Evolutionary conservation across 2,329 filamentous ascomycete species (phyloP), one percentile per base, ranked within the genome.

Genomic region (Stagonosporopsis chrysanthemi): DNA sequence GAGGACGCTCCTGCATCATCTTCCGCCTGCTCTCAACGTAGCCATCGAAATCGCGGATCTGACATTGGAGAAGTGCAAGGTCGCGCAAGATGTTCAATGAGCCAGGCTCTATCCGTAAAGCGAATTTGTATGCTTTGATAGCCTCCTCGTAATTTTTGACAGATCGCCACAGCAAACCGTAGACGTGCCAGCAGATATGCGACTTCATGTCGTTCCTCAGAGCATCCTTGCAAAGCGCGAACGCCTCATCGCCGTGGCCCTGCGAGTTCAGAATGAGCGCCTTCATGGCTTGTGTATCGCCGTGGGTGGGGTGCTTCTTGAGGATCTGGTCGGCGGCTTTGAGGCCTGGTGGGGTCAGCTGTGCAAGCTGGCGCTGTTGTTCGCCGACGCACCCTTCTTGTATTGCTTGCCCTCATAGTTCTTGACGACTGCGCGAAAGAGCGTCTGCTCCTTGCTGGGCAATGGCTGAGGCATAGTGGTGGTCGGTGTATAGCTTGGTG

Each of bases 151-250:
- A 98, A 79, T 99, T 98, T 84, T 98, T 98, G 74, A 90, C 90
- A 45, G 91, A 89, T 48, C 94, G 89, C 80, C 96, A 98, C 47
- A 99, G 84, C 66, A 99, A 80, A 29, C 96, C 95, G 77, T 98
- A 99, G 60, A 99, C 95, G 78, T 99, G 96, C 95, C 95, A 99
- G 83, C 93, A 98, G 71, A 99, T 93, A 79, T 98, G 94, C 71
- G 93, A 97, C 82, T 96, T 97, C 93, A 99, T 98, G 77, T 98
- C 93, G 71, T 93, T 92, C 66, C 90, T 92, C 69, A 99, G 83
- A 31, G 96, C 95, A 65, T 92, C 86, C 80, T 97, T 99, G 72
- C 91, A 94, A 58, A 99, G 84, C 42, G 88, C 86, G 76, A 99
- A 99, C 0, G 96, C 96, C 80, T 99, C 95, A 56, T 97, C 92